Evolutionary conservation across 2,329 filamentous ascomycete genomes (phyloP).

Genomic region (Raffaelea albimanens): DNA sequence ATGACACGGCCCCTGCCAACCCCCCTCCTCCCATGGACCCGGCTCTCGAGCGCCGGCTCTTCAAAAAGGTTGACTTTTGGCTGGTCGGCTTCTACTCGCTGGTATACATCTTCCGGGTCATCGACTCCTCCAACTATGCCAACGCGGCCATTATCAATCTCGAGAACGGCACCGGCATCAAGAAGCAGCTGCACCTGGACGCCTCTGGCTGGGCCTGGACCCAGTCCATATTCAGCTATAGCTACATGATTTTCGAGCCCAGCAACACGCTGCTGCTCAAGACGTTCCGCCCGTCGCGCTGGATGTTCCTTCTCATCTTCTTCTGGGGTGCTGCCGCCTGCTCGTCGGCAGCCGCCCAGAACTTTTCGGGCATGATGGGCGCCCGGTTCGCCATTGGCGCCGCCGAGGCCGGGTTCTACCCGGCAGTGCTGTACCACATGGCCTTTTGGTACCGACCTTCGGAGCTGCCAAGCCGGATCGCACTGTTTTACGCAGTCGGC

Average conservation of each 20-base stretch:
- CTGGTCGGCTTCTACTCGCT: slow-evolving; percentile 24
- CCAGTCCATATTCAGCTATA: slow-evolving; percentile 29
- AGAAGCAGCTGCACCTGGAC: slow-evolving; percentile 23
- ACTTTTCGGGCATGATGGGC: slow-evolving; percentile 27
- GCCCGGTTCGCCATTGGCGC: slow-evolving; percentile 27
- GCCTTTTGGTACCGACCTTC: slow-evolving; percentile 27
- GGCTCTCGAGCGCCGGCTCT: slow-evolving; percentile 19
- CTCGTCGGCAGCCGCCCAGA: slow-evolving; percentile 22
- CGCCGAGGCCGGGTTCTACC: slow-evolving; percentile 26
- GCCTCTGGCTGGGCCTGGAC: slow-evolving; percentile 28
- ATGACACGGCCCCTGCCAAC: not conserved
- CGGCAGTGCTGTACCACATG: slow-evolving; percentile 26
- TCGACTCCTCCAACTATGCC: slow-evolving; percentile 28
- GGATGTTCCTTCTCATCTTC: slow-evolving; percentile 25
- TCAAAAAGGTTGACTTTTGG: slow-evolving; percentile 25
- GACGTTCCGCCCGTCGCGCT: slow-evolving; percentile 21
- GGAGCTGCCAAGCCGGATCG: slow-evolving; percentile 26
- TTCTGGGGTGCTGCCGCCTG: slow-evolving; percentile 27
- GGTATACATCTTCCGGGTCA: slow-evolving; percentile 29
- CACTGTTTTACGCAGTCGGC: slow-evolving; percentile 26
- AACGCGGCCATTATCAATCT: slow-evolving; percentile 31
- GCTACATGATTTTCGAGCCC: slow-evolving; percentile 28
- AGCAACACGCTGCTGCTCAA: slow-evolving; percentile 27
- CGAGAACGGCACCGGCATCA: slow-evolving; percentile 27
- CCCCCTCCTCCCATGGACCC: slow-evolving; percentile 1